Evolutionary conservation across 2,329 filamentous ascomycete genomes (phyloP).

Genomic region (Lasiodiplodia theobromae): DNA sequence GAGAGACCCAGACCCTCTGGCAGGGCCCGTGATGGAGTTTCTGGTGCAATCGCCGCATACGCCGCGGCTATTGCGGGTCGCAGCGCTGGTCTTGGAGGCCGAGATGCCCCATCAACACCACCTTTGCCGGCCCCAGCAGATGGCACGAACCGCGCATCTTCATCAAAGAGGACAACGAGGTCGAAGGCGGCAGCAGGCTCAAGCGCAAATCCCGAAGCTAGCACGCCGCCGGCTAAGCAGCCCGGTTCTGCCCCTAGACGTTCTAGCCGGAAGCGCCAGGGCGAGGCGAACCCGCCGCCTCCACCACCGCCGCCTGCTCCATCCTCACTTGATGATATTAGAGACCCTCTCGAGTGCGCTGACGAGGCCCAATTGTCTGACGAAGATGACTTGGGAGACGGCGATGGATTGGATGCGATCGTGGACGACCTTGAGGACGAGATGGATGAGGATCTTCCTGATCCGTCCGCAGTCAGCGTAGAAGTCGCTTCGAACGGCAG

Average conservation of each 20-base stretch:
- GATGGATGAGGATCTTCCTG: slow-evolving; percentile 74
- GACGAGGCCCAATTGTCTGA: slow-evolving; percentile 87
- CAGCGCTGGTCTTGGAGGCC: slow-evolving; percentile 41
- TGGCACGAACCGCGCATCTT: slow-evolving; percentile 38
- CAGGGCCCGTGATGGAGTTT: slow-evolving; percentile 67
- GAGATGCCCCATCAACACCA: slow-evolving; percentile 39
- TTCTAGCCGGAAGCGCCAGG: slow-evolving; percentile 64
- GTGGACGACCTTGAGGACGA: slow-evolving; percentile 91
- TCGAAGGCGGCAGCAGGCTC: slow-evolving; percentile 50
- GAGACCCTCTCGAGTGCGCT: slow-evolving; percentile 82
- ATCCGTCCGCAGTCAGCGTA: slow-evolving; percentile 88
- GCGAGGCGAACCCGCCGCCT: slow-evolving; percentile 57
- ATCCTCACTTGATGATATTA: slow-evolving; percentile 26
- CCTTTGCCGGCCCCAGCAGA: slow-evolving; percentile 46
- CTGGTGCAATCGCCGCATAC: slow-evolving; percentile 76
- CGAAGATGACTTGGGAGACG: slow-evolving; percentile 72
- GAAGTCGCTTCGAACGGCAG: slow-evolving; percentile 87
- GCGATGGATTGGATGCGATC: slow-evolving; percentile 76
- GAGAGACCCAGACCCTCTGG: slow-evolving; percentile 71
- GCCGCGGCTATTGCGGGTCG: slow-evolving; percentile 73
- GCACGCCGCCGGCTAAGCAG: slow-evolving; percentile 64
- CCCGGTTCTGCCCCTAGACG: slow-evolving; percentile 58
- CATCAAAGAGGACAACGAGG: slow-evolving; percentile 42
- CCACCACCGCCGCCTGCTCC: slow-evolving; percentile 56
- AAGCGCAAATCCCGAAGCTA: slow-evolving; percentile 53